Base-by-base conservation (phyloP, 2,329 filamentous ascomycete genomes). In the Pestalotiopsis sp. region DNA sequence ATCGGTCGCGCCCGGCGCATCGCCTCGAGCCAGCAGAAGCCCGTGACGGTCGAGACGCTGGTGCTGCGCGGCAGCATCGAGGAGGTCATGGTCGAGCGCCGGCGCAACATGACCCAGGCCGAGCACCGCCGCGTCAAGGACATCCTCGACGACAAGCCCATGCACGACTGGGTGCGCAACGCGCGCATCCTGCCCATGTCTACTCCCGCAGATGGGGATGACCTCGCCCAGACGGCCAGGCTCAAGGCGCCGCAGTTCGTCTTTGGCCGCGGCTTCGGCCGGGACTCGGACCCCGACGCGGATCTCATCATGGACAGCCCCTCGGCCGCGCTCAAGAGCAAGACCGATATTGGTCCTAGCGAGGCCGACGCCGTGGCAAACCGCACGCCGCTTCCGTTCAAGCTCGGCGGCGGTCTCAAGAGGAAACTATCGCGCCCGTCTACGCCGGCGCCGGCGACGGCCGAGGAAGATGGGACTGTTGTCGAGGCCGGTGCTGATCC, bases 1-100 rank as follows among this genome's bases (percentile, higher is more conserved):
- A 93, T 98, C 71, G 97, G 97, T 70, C 91, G 95, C 76, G 94
- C 93, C 0, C 92, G 97, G 72, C 88, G 95, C 13, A 97, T 98
- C 73, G 31, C 31, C 31, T 36, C 31, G 31, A 94, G 94, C 12
- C 95, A 98, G 78, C 90, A 84, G 66, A 91, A 88, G 69, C 88
- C 90, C 0, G 95, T 98, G 0, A 89, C 89, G 9, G 95, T 97
- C 0, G 94, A 98, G 81, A 98, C 94, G 0, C 82, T 98, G 1
- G 91, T 98, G 0, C 82, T 98, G 5, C 88, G 87, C 66, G 90
- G 89, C 68, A 97, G 93, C 11, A 88, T 98, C 11, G 95, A 98
- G 75, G 93, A 98, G 77, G 88, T 91, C 17, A 95, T 98, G 75
- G 83, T 97, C 4, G 85, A 91, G 69, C 88, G 93, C 4, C 86